Percentiles rank a stretch among this genome's conserved stretches.
These are phyloP conservation scores for Trametes polyzona DNA, from an alignment of 1,284 basidiomycete species.

Conservation along the genomic window DNA sequence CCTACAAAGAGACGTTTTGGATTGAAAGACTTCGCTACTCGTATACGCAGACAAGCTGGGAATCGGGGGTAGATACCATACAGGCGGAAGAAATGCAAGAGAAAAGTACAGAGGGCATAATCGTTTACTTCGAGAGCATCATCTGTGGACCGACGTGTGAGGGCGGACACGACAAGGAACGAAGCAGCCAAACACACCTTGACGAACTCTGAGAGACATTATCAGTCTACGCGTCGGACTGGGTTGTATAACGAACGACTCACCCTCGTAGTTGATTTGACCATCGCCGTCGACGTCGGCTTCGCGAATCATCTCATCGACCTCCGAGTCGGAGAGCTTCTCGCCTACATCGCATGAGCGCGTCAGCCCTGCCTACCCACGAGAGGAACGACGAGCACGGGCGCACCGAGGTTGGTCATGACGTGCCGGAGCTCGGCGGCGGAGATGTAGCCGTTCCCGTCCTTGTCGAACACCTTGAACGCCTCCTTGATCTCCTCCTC, in stretches of 20 bases:
- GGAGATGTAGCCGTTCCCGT: slow-evolving; percentile 82
- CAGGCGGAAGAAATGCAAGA: slow-evolving; percentile 8
- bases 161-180: not conserved
- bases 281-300: slow-evolving; percentile 96
- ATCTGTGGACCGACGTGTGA: slow-evolving; percentile 43
- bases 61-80: slow-evolving; percentile 24
- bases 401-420: slow-evolving; percentile 90
- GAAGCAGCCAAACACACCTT: slow-evolving; percentile 48
- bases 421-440: slow-evolving; percentile 87
- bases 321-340: slow-evolving; percentile 91
- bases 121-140: slow-evolving; percentile 59
- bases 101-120: slow-evolving; percentile 11
- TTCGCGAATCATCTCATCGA: slow-evolving; percentile 99
- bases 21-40: slow-evolving; percentile 8
- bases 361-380: slow-evolving; percentile 6
- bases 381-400: slow-evolving; percentile 35
- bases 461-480: slow-evolving; percentile 86
- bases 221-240: not conserved
- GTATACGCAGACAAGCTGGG: slow-evolving; percentile 20
- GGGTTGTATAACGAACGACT: slow-evolving; percentile 27
- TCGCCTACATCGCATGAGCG: slow-evolving; percentile 62
- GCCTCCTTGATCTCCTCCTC: slow-evolving; percentile 81
- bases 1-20: not conserved
- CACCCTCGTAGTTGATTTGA: slow-evolving; percentile 85
- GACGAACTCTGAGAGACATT: slow-evolving; percentile 60